Conservation (phyloP, 2,329 filamentous ascomycete species). For the Colletotrichum limetticola region DNA sequence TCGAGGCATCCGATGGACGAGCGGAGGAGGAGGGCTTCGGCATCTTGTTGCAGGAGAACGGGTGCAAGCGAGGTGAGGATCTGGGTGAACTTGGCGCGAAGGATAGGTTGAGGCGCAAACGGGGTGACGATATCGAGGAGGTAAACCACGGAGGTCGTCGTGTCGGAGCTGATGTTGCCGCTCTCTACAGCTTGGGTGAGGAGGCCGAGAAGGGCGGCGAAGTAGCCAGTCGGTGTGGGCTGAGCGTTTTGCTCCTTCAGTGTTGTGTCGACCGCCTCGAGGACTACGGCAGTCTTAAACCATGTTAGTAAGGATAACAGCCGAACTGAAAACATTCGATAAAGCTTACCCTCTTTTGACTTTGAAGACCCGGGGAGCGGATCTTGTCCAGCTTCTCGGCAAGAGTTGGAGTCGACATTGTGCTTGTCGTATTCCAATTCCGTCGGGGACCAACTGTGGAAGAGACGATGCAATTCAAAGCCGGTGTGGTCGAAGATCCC, state of each 20-base stretch:
- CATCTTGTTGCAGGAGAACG: constrained; percentile 80
- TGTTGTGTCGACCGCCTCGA: constrained; percentile 92
- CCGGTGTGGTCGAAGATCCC: constrained; percentile 13
- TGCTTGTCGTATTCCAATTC: constrained; percentile 39
- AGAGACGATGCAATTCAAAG: constrained; percentile 13
- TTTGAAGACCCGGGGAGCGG: constrained; percentile 94
- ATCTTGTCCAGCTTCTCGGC: constrained; percentile 97
- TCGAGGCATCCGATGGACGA: constrained; percentile 94
- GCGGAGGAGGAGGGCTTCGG: constrained; percentile 86
- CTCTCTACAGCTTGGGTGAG: constrained; percentile 79
- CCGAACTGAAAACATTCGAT: constrained; percentile 19
- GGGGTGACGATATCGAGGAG: constrained; percentile 93
- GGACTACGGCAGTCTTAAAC: constrained; percentile 80
- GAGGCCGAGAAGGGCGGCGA: constrained; percentile 91
- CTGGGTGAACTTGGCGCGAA: constrained; percentile 94
- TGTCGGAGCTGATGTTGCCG: constrained; percentile 80
- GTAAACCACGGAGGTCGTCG: constrained; percentile 90
- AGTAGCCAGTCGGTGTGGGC: constrained; percentile 89
- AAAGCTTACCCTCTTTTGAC: constrained; percentile 82
- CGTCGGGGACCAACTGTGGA: constrained; percentile 30
- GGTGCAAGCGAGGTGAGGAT: constrained; percentile 90
- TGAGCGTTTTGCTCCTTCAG: constrained; percentile 88
- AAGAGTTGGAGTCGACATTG: constrained; percentile 66
- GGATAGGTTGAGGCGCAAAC: constrained; percentile 84
- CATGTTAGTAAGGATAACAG: constrained; percentile 9